Conservation (phyloP, 148 eudicot genomes). For the Cornus florida region DNA sequence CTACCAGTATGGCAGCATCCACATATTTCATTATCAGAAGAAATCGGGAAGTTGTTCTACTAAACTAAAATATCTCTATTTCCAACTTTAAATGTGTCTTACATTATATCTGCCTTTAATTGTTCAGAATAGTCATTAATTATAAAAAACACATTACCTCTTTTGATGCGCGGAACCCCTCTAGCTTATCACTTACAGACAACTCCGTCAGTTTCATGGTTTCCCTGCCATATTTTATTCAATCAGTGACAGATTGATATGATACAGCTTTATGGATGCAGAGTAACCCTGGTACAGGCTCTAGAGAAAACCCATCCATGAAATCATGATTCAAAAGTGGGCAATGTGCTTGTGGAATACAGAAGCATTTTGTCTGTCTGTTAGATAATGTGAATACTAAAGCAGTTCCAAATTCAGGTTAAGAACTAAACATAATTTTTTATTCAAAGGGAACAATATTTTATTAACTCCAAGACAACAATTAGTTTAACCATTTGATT, state of each 20-base stretch:
- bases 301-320: neutral
- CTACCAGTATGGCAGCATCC: neutral
- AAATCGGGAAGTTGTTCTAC: neutral
- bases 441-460: neutral
- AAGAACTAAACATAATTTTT: neutral
- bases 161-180: slow-evolving; percentile 90
- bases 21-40: neutral
- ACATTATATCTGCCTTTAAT: neutral
- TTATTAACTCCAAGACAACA: neutral
- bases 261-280: neutral
- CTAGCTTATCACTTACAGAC: slow-evolving; percentile 94
- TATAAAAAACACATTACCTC: slow-evolving; percentile 50
- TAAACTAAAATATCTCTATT: neutral
- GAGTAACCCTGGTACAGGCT: slow-evolving; percentile 1
- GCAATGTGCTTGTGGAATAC: neutral
- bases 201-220: slow-evolving; percentile 71
- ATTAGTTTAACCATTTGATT: neutral
- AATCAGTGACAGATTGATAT: neutral
- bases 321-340: neutral
- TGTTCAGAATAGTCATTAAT: slow-evolving; percentile 2
- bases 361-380: neutral
- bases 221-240: slow-evolving; percentile 45
- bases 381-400: neutral
- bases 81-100: neutral
- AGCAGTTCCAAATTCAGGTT: neutral